Percentiles rank a stretch among this genome's conserved stretches.
phyloP scores from a whole-genome alignment of 495 filamentous ascomycete species.

The Podospora pseudocomata region DNA sequence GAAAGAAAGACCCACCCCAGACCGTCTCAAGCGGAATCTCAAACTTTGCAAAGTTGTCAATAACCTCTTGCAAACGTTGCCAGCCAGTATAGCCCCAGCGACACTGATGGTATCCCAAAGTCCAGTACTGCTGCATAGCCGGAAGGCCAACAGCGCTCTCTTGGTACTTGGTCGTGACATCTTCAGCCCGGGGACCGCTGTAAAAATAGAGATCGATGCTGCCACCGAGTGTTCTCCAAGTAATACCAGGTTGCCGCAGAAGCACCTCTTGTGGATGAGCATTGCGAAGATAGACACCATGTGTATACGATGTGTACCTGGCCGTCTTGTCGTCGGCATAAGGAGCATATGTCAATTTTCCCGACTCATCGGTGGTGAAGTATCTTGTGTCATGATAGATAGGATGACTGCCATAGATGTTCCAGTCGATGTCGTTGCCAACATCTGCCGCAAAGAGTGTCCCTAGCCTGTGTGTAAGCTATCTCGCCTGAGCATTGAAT shows the following conservation, averaged over 20 bases:
- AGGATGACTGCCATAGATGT: constrained; percentile 79
- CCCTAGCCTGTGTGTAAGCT: constrained; percentile 28
- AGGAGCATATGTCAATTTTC: constrained; percentile 50
- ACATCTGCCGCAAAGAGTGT: constrained; percentile 72
- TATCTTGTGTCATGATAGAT: constrained; percentile 82
- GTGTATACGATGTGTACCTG: constrained; percentile 63
- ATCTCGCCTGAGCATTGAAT: background rate
- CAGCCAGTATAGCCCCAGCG: constrained; percentile 78
- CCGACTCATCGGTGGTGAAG: constrained; percentile 51
- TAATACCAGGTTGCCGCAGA: constrained; percentile 60
- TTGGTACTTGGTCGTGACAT: constrained; percentile 69
- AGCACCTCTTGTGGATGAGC: constrained; percentile 75
- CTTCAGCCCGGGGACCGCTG: constrained; percentile 64
- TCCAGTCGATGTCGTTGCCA: constrained; percentile 60
- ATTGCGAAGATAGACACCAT: constrained; percentile 81
- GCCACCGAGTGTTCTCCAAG: constrained; percentile 78
- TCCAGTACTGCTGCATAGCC: constrained; percentile 86
- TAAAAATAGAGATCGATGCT: constrained; percentile 81
- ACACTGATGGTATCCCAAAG: constrained; percentile 82
- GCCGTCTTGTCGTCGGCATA: constrained; percentile 51
- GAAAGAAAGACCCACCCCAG: constrained; percentile 45
- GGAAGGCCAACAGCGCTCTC: constrained; percentile 64
- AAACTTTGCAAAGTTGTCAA: constrained; percentile 67
- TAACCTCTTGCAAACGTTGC: constrained; percentile 68
- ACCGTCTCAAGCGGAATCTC: constrained; percentile 79